phyloP scores from a whole-genome alignment of 371 early-diverging fungal species.

The Lichtheimia ramosa region DNA sequence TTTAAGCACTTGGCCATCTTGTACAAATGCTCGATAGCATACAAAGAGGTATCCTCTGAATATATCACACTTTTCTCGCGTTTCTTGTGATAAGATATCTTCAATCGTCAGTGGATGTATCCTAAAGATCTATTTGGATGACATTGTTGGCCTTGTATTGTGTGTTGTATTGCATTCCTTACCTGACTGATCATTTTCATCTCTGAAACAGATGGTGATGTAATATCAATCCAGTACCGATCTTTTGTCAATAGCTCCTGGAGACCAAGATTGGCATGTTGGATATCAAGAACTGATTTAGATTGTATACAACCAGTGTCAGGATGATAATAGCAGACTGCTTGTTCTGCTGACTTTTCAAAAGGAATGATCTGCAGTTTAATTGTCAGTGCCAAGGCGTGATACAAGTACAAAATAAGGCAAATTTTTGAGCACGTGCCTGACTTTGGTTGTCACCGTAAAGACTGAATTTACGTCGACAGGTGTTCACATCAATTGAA shows the following conservation, averaged over 20 bases:
- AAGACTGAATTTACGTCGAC: slow-evolving; percentile 26
- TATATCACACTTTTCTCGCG: slow-evolving; percentile 88
- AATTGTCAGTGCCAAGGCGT: neutral
- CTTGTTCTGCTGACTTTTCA: slow-evolving; percentile 8
- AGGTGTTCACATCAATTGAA: slow-evolving; percentile 17
- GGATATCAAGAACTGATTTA: slow-evolving; percentile 20
- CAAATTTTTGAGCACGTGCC: neutral
- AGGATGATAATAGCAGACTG: slow-evolving; percentile 33
- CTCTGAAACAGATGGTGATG: slow-evolving; percentile 75
- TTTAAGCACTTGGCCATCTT: slow-evolving; percentile 61
- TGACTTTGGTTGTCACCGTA: slow-evolving; percentile 33
- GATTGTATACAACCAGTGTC: slow-evolving; percentile 34
- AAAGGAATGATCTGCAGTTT: slow-evolving; percentile 9
- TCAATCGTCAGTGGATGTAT: slow-evolving; percentile 89
- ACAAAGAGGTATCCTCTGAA: slow-evolving; percentile 89
- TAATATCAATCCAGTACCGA: slow-evolving; percentile 91
- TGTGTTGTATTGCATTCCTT: neutral
- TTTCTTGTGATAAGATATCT: slow-evolving; percentile 86
- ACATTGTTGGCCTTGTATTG: neutral
- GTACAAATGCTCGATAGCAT: slow-evolving; percentile 77
- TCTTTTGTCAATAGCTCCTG: slow-evolving; percentile 52
- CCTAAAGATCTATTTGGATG: slow-evolving; percentile 43
- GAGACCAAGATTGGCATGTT: slow-evolving; percentile 21
- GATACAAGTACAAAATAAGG: neutral
- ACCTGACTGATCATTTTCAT: slow-evolving; percentile 71